Percentiles rank a stretch among this genome's conserved stretches.
Conservation (phyloP, 371 early-diverging fungal genomes). For the Encephalitozoon cuniculi region DNA sequence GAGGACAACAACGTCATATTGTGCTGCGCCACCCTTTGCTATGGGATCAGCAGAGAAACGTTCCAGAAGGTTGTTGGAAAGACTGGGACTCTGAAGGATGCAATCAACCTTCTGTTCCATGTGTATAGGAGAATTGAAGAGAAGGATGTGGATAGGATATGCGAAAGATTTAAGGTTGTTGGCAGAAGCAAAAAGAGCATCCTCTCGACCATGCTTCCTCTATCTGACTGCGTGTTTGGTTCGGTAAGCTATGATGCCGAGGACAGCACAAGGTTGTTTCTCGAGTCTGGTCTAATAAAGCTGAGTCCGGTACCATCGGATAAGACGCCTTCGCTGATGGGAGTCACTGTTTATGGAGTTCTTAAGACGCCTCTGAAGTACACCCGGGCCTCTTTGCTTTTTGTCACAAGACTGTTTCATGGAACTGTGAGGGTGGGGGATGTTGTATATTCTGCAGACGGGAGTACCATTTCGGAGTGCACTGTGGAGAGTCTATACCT, state of each 20-base stretch:
- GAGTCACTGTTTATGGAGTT: conserved; percentile 39
- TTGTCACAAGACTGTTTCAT: conserved; percentile 35
- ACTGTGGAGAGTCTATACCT: conserved; percentile 36
- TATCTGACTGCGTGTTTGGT: conserved; percentile 37
- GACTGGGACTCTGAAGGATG: conserved; percentile 35
- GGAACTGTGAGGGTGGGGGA: conserved; percentile 26
- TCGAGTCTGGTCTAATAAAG: neutral
- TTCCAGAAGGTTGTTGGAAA: conserved; percentile 11
- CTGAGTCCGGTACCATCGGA: neutral
- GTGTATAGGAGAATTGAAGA: conserved; percentile 30
- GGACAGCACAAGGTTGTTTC: neutral
- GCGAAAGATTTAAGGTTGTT: conserved; percentile 28
- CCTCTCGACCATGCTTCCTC: conserved; percentile 30
- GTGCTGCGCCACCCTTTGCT: conserved; percentile 37
- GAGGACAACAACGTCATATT: conserved; percentile 56
- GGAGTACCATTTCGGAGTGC: neutral
- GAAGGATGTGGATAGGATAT: conserved; percentile 34
- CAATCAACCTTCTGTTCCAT: conserved; percentile 22
- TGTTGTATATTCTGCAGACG: conserved; percentile 11
- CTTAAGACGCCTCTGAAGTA: neutral
- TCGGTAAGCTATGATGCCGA: conserved; percentile 4
- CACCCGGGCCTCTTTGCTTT: conserved; percentile 32
- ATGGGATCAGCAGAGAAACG: conserved; percentile 40
- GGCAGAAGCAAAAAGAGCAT: conserved; percentile 34
- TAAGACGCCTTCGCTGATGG: neutral